A percentile compares a stretch with the other conserved stretches of the same genome.
phyloP scores from a whole-genome alignment of 768 basidiomycete species.

The Obba rivulosa region DNA sequence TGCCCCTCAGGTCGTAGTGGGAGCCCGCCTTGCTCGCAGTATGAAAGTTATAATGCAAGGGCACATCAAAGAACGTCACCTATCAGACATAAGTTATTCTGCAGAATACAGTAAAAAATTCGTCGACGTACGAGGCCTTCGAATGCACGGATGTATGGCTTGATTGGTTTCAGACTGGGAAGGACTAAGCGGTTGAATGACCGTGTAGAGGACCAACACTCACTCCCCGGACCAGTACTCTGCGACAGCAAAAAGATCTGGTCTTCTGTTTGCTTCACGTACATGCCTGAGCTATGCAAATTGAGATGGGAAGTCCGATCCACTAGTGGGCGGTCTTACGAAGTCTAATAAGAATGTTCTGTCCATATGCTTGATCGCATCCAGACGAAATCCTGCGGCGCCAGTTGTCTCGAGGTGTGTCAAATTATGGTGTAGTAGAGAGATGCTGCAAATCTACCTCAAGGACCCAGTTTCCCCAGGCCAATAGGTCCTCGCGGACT shows the following conservation, averaged over 20 bases:
- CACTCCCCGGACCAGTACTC: slow-evolving; percentile 83
- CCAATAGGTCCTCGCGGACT: slow-evolving; percentile 65
- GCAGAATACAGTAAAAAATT: neutral
- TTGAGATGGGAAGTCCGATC: neutral
- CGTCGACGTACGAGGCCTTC: slow-evolving; percentile 51
- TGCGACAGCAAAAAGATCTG: slow-evolving; percentile 60
- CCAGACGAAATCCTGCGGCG: slow-evolving; percentile 74
- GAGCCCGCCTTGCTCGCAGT: slow-evolving; percentile 64
- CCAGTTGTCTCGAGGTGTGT: slow-evolving; percentile 48
- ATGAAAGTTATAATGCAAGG: slow-evolving; percentile 80
- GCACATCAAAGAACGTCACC: slow-evolving; percentile 89
- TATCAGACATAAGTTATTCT: slow-evolving; percentile 24
- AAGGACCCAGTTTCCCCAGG: slow-evolving; percentile 80
- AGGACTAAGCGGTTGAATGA: neutral
- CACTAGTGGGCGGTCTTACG: slow-evolving; percentile 34
- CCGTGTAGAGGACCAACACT: slow-evolving; percentile 15
- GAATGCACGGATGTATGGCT: slow-evolving; percentile 57
- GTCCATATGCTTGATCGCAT: slow-evolving; percentile 91
- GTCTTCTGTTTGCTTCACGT: slow-evolving; percentile 38
- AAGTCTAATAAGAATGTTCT: slow-evolving; percentile 61
- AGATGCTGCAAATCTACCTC: slow-evolving; percentile 28
- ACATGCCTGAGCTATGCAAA: slow-evolving; percentile 34
- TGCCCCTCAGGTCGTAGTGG: slow-evolving; percentile 69
- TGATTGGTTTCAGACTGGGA: slow-evolving; percentile 41
- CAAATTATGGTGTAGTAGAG: neutral